phyloP scores from a whole-genome alignment of 371 early-diverging fungal species.

The Mucor sp. region DNA sequence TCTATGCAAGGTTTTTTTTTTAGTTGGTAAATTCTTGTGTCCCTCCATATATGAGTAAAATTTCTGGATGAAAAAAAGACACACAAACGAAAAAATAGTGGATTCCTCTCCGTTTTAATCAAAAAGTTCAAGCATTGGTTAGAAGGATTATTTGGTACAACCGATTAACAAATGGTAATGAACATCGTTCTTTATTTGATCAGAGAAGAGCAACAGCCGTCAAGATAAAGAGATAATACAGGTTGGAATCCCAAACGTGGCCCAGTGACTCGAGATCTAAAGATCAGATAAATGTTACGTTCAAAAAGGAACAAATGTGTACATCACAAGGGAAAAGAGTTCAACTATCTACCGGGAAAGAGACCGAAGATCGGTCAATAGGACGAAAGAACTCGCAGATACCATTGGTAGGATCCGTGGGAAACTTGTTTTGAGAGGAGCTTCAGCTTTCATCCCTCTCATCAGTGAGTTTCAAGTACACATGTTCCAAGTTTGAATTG shows the following conservation, averaged over 20 bases:
- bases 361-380: constrained; percentile 14
- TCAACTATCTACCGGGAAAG: constrained; percentile 6
- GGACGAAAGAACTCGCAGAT: not conserved
- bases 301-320: not conserved
- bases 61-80: not conserved
- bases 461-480: constrained; percentile 11
- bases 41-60: not conserved
- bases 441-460: constrained; percentile 10
- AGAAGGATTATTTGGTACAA: not conserved
- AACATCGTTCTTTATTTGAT: not conserved
- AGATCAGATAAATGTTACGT: not conserved
- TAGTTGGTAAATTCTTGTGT: not conserved
- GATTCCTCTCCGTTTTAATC: constrained; percentile 2
- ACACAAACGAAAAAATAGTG: not conserved
- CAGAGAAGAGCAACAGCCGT: not conserved
- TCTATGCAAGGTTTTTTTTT: not conserved
- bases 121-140: constrained; percentile 6
- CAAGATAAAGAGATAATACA: not conserved
- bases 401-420: constrained; percentile 37
- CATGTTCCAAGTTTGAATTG: constrained; percentile 4
- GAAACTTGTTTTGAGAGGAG: constrained; percentile 19
- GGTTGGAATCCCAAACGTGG: not conserved
- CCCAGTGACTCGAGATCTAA: not conserved
- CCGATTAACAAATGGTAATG: not conserved
- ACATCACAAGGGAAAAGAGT: not conserved